Percentiles rank a stretch among this genome's conserved stretches.
These are phyloP conservation scores for Proliferodiscus dingleyae DNA, from an alignment of 2,329 filamentous ascomycete species.

Conservation along the genomic window DNA sequence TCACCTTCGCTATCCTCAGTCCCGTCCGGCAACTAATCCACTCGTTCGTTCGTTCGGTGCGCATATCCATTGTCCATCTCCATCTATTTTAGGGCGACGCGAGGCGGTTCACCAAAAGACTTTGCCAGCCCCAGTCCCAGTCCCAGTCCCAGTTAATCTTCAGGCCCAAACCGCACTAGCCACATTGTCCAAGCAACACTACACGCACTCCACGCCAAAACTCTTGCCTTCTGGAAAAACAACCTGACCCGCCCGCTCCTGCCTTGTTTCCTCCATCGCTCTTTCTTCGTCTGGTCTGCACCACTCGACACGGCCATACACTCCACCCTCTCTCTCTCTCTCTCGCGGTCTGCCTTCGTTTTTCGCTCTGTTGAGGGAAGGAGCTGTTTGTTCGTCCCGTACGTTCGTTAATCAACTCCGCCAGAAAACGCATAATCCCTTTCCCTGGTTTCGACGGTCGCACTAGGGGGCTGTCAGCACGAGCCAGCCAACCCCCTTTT, in stretches of 20 bases:
- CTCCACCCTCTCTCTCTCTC: no score
- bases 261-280: slow-evolving; percentile 4
- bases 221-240: not conserved
- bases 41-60: slow-evolving; percentile 3
- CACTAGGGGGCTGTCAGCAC: not conserved
- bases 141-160: no score
- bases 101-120: no score
- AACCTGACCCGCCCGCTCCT: slow-evolving; percentile 2
- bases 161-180: no score
- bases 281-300: slow-evolving; percentile 2
- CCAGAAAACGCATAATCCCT: not conserved
- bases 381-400: no score
- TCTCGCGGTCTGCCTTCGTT: slow-evolving; percentile 1
- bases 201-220: not conserved
- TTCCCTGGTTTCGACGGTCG: not conserved
- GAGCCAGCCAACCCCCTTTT: not conserved
- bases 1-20: slow-evolving; percentile 5
- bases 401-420: slow-evolving; percentile 6
- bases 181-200: slow-evolving; percentile 26
- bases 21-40: slow-evolving; percentile 4
- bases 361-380: not conserved
- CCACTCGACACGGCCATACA: no score
- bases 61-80: not conserved
- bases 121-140: no score
- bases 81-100: slow-evolving; percentile 9